Evolutionary conservation across 805 yeast species (phyloP), one percentile per base, ranked within the genome.

Genomic region (Pichia deserticola): DNA sequence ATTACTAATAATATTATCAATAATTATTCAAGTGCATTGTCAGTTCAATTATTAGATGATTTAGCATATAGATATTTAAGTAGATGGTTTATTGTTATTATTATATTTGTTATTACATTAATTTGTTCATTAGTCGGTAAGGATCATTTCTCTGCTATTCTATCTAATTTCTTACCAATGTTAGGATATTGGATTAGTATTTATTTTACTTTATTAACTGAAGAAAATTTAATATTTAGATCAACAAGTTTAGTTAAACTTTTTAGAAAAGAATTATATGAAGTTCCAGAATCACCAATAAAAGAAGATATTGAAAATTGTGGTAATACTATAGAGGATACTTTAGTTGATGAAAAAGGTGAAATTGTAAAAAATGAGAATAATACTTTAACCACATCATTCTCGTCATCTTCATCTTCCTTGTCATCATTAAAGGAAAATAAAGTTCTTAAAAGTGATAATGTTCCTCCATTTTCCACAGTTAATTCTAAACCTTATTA

Each of bases 121-220:
- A 79, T 84, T 4, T 77, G 88, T 62, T 82, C 95, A 1, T 67
- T 87, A 51, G 90, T 78, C 27, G 96, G 96, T 10, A 75, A 84
- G 57, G 69, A 83, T 61, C 81, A 82, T 57, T 84, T 89, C 62
- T 73, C 87, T 50, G 73, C 79, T 3, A 86, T 89, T 52, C 69
- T 88, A 56, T 81, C 88, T 10, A 88, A 88, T 60, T 88, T 88
- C 66, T 70, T 88, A 59, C 96, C 96, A 9, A 88, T 88, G 96
- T 77, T 88, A 51, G 95, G 95, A 2, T 88, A 88, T 67, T 88
- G 96, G 96, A 78, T 86, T 49, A 79, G 90, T 51, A 86, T 88
- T 69, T 89, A 88, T 64, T 78, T 83, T 58, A 76, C 78, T n/a
- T 63, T 88, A 42, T 66, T 87, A 35, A 51, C 86, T 3, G 87